phyloP scores from a whole-genome alignment of 176 grass and related monocot species.

The Bromus sterilis region DNA sequence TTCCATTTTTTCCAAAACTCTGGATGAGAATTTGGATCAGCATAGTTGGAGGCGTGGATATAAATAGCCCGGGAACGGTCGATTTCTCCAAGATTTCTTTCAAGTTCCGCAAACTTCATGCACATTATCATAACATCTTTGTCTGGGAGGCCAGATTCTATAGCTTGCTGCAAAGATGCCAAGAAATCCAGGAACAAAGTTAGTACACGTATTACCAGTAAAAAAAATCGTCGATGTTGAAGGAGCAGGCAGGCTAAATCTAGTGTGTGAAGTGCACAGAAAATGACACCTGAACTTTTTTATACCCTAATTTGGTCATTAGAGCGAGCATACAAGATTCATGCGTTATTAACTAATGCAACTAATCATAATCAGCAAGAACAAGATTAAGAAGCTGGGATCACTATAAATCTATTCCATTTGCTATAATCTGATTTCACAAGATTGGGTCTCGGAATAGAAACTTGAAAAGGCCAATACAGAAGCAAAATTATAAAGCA shows the following conservation, averaged over 20 bases:
- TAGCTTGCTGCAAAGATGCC: conserved; percentile 53
- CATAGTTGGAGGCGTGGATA: conserved; percentile 71
- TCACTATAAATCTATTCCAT: neutral
- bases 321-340: neutral
- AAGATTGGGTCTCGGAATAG: conserved; percentile 9
- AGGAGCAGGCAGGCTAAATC: neutral
- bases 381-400: neutral
- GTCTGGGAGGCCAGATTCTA: conserved; percentile 66
- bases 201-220: neutral
- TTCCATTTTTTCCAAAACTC: conserved; percentile 98
- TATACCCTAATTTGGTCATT: neutral
- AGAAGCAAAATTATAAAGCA: conserved; percentile 1
- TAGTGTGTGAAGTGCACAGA: neutral
- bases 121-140: conserved; percentile 71
- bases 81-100: conserved; percentile 95
- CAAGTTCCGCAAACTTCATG: conserved; percentile 73
- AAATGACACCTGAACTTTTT: neutral
- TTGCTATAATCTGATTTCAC: neutral
- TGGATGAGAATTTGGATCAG: conserved; percentile 72
- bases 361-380: neutral
- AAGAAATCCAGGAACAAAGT: conserved; percentile 13
- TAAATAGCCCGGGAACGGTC: conserved; percentile 84
- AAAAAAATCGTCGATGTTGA: neutral
- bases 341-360: neutral
- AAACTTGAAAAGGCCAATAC: neutral